Base-by-base conservation (phyloP, 495 filamentous ascomycete genomes). In the Bacidia gigantensis region DNA sequence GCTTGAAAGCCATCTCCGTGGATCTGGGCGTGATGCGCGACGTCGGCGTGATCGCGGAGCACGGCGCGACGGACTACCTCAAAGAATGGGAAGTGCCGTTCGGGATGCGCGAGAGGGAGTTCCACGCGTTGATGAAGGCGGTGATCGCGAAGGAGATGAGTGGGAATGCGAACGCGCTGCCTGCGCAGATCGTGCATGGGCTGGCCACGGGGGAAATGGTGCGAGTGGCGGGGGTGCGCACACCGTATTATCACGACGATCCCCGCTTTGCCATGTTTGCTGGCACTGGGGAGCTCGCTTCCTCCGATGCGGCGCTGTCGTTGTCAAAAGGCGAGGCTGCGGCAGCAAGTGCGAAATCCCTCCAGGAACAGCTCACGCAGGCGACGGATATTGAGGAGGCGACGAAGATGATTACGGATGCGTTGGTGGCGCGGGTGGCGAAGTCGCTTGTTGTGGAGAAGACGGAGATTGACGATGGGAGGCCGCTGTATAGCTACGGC, bases 401-500 rank as follows among this genome's bases (percentile, higher is more conserved):
- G 22, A 50, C 50, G 18, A 44, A 51, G 10, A 11, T 25, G 5
- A 43, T 60, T 3, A 26, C 51, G 1, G 40, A 53, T 24, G 59
- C 59, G 11, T 41, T 56, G 24, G 43, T 59, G n/a, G 50, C 53
- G 14, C 46, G 54, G 12, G 45, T 59, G 12, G 52, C 53, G 10
- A 56, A 56, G 24, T 52, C 53, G 17, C 51, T 61, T 24, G 45
- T 53, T 39, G 54, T 32, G 2, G n/a, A 48, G 2, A 22, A 35
- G 26, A 46, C 42, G 17, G 46, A 54, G 45, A 48, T 67, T 5
- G 63, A 65, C 26, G 23, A 49, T 3, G 21, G 56, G 29, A 61
- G 56, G 46, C 54, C 67, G 0, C 48, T 63, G 14, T 57, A 63
- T 18, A 46, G 52, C 5, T 67, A 65, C 52, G 67, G 67, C 10